Evolutionary conservation across 345 rosid species (phyloP), one percentile per base, ranked within the genome.

Genomic region (Acer saccharum): DNA sequence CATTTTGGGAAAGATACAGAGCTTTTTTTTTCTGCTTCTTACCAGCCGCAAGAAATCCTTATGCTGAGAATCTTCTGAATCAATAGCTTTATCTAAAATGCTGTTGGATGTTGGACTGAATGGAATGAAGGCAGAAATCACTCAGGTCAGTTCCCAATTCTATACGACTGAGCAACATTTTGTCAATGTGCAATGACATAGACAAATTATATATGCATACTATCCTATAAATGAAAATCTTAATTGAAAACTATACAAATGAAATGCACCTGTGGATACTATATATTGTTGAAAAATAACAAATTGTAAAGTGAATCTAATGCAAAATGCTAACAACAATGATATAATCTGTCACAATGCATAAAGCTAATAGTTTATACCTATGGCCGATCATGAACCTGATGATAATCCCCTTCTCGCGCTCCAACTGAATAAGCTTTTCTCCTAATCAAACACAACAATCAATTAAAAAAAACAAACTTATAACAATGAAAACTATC

Each of bases 351-450:
- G 12, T 41, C 69, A 65, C 57, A 23, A 41, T 50, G 10, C 21
- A 68, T 68, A 67, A 76, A 50, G 17, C 55, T 35, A 32, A 23
- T 4, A 39, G 8, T 52, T 67, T 54, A n/a, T 14, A 76, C 99
- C 99, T 93, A 71, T 96, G 99, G 55, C 98, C 99, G 84, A 96
- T 96, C 98, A 94, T 96, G 89, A 96, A 96, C 72, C 97, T 93
- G 76, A 97, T 84, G 35, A 93, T 84, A 77, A 97, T 94, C 10
- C 98, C 98, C 72, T 94, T 97, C 87, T 94, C 98, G 3, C 86
- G 88, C 84, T 92, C 99, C 79, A 97, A 75, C 62, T 84, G 91
- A 4, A 87, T 65, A 83, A 94, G 98, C 85, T 91, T 93, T 74
- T 90, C 93, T 5, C 98, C 99, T 94, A 63, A 62, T 67, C 48